Evolutionary conservation across 139 green algal genomes (phyloP).

Genomic region (Gonium pectorale): DNA sequence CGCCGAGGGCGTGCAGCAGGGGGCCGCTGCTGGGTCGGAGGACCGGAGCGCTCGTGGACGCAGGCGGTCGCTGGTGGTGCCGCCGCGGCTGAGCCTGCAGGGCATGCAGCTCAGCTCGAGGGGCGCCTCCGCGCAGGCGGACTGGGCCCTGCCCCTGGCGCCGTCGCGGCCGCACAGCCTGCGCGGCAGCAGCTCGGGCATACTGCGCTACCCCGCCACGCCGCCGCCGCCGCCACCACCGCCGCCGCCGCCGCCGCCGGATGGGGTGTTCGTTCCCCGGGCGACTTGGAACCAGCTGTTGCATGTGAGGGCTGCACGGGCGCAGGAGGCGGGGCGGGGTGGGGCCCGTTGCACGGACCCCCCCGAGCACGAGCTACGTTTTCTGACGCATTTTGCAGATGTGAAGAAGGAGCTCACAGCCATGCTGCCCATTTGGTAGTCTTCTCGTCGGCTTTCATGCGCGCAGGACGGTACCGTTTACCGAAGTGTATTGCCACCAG

Average conservation of each 20-base stretch:
- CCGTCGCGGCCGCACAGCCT: not conserved
- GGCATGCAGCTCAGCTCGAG: not conserved
- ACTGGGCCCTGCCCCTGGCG: not conserved
- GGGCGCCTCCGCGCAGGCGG: not conserved
- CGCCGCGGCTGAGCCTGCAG: not conserved
- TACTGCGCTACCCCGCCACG: not conserved
- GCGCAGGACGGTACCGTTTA: not conserved
- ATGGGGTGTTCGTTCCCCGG: slow-evolving; percentile 24
- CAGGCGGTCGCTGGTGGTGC: not conserved
- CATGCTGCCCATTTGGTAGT: not conserved
- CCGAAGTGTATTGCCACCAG: not conserved
- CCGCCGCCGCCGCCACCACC: not conserved
- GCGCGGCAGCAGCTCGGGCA: not conserved
- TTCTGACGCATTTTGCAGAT: not conserved
- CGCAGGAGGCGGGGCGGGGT: not conserved
- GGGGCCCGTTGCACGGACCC: not conserved
- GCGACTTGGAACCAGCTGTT: slow-evolving; percentile 25
- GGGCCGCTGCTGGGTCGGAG: too few relatives aligned
- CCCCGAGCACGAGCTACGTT: not conserved
- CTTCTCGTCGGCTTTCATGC: not conserved
- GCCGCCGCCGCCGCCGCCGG: slow-evolving; percentile 2
- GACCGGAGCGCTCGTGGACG: too few relatives aligned
- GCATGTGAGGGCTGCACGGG: not conserved
- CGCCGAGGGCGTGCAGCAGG: too few relatives aligned
- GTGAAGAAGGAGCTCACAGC: not conserved